Evolutionary conservation across 129 eudicot species (phyloP), one percentile per base, ranked within the genome.

Genomic region (Logfia minima): DNA sequence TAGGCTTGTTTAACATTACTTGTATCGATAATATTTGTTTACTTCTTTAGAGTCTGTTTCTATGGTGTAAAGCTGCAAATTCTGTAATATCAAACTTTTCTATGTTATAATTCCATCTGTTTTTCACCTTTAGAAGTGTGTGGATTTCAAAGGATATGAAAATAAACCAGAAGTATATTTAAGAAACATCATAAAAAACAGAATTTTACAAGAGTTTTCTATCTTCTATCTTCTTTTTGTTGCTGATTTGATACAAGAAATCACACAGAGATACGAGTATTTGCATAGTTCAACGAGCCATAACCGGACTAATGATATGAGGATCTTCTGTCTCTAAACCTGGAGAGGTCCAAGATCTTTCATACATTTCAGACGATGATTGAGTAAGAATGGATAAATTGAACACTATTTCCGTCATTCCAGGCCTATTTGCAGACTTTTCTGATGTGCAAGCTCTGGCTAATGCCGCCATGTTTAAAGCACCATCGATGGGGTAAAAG

Each of bases 401-500:
- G 81, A 91, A 88, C 71, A 88, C 97, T 4, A 88, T 85, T 72
- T 91, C 97, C 0, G 83, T 76, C 92, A 91, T 88, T 77, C 84
- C 84, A 11, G 93, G 97, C 68, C 93, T 84, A 66, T 83, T 87
- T 45, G 85, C 80, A 2, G 91, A 80, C 66, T 86, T 86, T 76
- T 90, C 97, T 2, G 93, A 83, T 32, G 93, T 91, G 77, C 93
- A 91, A 16, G 90, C 93, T 35, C 84, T 76, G 23, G 90, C 97
- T 75, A 91, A 67, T 58, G 79, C 80, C 2, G 90, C 92, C 88
- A 91, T 76, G 82, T 86, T 82, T 31, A 88, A 48, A 83, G 93
- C 93, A 26, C 86, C 90, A 31, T 87, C 93, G 37, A 86, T 77
- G 0, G 93, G 97, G 77, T 81, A 91, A 69, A 80, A 79, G 79